phyloP scores from a whole-genome alignment of 1,284 basidiomycete genomes.

The Pseudozyma thailandica region DNA sequence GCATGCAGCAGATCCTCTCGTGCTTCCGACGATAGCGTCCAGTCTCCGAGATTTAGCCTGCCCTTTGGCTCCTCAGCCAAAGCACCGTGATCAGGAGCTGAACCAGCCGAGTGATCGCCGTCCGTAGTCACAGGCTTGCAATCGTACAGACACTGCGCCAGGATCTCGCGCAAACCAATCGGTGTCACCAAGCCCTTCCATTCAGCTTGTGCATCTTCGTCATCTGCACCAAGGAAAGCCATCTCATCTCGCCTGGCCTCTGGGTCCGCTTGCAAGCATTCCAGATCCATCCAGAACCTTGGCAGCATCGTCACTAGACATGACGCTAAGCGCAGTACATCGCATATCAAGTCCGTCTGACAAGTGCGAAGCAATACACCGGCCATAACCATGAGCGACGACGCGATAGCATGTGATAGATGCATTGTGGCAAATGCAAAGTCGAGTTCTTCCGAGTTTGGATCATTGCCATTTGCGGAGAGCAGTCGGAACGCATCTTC shows the following conservation, averaged over 20 bases:
- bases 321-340: conserved; percentile 38
- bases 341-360: conserved; percentile 37
- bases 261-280: conserved; percentile 23
- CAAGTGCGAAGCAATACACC: conserved; percentile 43
- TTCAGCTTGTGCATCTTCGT: background rate
- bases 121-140: conserved; percentile 5
- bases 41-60: conserved; percentile 1
- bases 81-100: background rate
- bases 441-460: conserved; percentile 25
- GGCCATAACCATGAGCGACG: conserved; percentile 34
- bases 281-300: conserved; percentile 35
- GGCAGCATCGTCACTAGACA: conserved; percentile 26
- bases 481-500: conserved; percentile 27
- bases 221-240: conserved; percentile 11
- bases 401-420: conserved; percentile 38
- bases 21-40: conserved; percentile 20
- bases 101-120: background rate
- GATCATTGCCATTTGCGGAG: conserved; percentile 4
- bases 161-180: conserved; percentile 24
- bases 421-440: conserved; percentile 36
- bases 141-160: conserved; percentile 40
- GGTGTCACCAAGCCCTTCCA: conserved; percentile 25
- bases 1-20: conserved; percentile 33
- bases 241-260: conserved; percentile 20
- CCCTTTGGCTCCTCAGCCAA: background rate